Percentiles rank a stretch among this genome's conserved stretches.
Evolutionary conservation across 2,329 filamentous ascomycete genomes (phyloP).

Genomic region (Tolypocladium album): DNA sequence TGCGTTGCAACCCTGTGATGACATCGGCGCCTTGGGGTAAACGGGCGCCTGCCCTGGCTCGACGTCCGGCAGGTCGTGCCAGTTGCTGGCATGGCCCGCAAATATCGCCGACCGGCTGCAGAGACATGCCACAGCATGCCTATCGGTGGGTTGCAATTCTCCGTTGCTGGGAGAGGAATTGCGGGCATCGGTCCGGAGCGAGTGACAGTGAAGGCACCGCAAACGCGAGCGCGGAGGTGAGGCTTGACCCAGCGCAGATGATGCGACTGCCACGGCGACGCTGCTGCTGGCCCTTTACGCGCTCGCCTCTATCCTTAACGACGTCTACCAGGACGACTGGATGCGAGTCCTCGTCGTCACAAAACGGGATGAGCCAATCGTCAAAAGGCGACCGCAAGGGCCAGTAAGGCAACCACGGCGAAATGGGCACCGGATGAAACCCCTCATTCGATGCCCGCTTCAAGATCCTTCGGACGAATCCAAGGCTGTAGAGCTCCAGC

Average conservation of each 20-base stretch:
- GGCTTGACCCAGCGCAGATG: background rate
- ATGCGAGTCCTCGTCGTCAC: background rate
- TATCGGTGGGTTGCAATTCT: background rate
- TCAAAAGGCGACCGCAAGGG: background rate
- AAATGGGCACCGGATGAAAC: background rate
- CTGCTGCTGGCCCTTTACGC: background rate
- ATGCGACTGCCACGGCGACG: background rate
- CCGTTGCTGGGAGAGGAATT: background rate
- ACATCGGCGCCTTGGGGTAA: background rate
- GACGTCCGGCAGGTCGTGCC: background rate
- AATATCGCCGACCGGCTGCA: background rate
- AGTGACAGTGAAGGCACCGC: background rate
- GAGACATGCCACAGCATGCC: background rate
- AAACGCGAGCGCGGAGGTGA: background rate
- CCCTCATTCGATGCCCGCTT: background rate
- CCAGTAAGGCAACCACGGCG: background rate
- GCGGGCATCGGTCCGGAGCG: background rate
- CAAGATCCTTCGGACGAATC: background rate
- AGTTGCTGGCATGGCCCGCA: background rate
- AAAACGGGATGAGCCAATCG: background rate
- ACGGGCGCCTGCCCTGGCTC: background rate
- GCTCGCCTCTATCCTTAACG: background rate
- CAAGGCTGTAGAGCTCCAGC: background rate
- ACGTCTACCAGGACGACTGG: background rate
- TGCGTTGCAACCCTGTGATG: background rate